These are phyloP conservation scores for Trichothecium sympodiale DNA, from an alignment of 2,329 filamentous ascomycete species.

Conservation along the genomic window DNA sequence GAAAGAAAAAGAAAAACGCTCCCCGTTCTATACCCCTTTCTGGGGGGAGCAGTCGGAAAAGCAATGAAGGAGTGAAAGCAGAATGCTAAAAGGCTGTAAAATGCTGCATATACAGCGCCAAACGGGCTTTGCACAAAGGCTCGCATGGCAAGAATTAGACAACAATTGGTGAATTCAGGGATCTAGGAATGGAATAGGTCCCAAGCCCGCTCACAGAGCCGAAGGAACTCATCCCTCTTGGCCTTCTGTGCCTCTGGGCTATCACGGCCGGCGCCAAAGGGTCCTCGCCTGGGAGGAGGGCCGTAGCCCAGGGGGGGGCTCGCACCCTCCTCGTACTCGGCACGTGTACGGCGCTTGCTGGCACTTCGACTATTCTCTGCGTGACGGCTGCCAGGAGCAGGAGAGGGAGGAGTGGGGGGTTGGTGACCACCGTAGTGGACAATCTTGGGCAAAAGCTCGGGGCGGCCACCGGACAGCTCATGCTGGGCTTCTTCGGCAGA, in stretches of 20 bases:
- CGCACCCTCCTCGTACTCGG: conserved; percentile 88
- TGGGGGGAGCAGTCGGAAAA: too few species aligned
- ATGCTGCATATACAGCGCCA: too few species aligned
- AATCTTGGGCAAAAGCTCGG: conserved; percentile 83
- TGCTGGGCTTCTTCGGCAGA: conserved; percentile 94
- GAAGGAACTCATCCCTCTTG: conserved; percentile 89
- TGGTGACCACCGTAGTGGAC: conserved; percentile 94
- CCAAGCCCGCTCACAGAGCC: conserved; percentile 82
- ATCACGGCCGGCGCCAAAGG: conserved; percentile 72
- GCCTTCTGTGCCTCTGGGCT: conserved; percentile 70
- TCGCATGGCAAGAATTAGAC: conserved; percentile 10
- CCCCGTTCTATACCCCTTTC: too few species aligned
- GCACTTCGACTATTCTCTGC: conserved; percentile 44
- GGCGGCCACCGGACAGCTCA: conserved; percentile 79
- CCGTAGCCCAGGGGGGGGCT: conserved; percentile 76
- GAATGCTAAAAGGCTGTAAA: too few species aligned
- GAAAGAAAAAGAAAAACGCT: too few species aligned
- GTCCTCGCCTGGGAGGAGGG: conserved; percentile 51
- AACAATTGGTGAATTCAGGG: conserved; percentile 10
- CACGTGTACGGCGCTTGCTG: conserved; percentile 65
- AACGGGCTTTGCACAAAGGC: too few species aligned
- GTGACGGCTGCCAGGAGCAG: conserved; percentile 41
- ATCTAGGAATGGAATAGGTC: conserved; percentile 86
- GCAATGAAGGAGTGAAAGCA: too few species aligned
- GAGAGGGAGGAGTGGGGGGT: conserved; percentile 83